Base-by-base conservation (phyloP, 257 asterid genomes). In the Jaltomata sinuosa region DNA sequence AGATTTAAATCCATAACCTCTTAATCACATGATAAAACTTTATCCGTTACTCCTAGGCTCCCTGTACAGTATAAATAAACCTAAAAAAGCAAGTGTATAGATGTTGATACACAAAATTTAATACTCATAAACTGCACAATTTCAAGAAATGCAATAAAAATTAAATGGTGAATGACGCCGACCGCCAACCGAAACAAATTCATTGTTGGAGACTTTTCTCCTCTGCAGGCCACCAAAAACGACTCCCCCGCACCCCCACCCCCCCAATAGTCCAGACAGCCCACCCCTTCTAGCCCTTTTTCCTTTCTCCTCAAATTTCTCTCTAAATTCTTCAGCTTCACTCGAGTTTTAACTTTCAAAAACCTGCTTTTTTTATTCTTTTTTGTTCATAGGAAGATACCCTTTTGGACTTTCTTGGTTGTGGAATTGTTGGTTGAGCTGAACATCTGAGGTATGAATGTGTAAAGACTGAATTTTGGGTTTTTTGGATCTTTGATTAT, bases 181-280 rank as follows among this genome's bases (percentile, higher is more conserved):
- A 94, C 97, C 91, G 94, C 95, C 94, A 92, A 90, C 95, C 95
- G 87, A 91, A 91, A 85, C 86, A 87, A 87, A 85, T 87, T 91
- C 90, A 81, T 85, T 87, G 80, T 86, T 87, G 90, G 83, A 87
- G 93, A 91, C 97, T 92, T 89, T 91, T 92, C 96, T 90, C 84
- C 88, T 34, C 22, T 74, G 55, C 79, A 84, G 85, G 62, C 74
- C 42, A 49, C 83, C 49, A 61, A 6, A 61, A 57, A 55, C 22
- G 84, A 81, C 57, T 61, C 72, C 81, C 53, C 53, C 62, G 19
- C 11, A 34, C 55, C 64, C 84, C 52, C 42, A 67, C 42, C 29
- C 55, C 64, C 84, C 52, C 42, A 67, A 27, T 31, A 3, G 42
- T 22, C 29, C 68, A 61, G 36, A 59, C 47, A 79, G 21, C 83